These are phyloP conservation scores for Fusarium hainanense DNA, from an alignment of 2,329 filamentous ascomycete species.

Conservation along the genomic window DNA sequence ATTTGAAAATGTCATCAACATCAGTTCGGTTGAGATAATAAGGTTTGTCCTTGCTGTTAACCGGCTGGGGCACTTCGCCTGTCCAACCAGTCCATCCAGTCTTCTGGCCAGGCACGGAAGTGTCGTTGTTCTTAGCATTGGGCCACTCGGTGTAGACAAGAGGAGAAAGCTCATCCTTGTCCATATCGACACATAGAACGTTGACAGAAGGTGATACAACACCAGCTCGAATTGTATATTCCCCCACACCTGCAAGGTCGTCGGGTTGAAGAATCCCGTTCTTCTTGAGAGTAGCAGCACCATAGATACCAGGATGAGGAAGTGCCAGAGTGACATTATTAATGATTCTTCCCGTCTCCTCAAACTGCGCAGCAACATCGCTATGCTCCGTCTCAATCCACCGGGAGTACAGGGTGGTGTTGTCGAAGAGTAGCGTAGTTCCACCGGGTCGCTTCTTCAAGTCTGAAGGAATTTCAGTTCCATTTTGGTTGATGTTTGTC, in stretches of 20 bases:
- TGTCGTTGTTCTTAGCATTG: conserved; percentile 49
- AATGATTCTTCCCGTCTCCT: conserved; percentile 66
- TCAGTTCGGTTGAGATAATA: conserved; percentile 66
- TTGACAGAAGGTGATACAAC: conserved; percentile 78
- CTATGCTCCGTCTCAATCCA: conserved; percentile 72
- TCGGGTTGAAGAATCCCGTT: conserved; percentile 78
- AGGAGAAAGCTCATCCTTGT: conserved; percentile 67
- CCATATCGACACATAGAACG: conserved; percentile 77
- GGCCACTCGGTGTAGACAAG: conserved; percentile 74
- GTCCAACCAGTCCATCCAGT: conserved; percentile 53
- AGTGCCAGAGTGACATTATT: conserved; percentile 83
- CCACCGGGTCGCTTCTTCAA: conserved; percentile 66
- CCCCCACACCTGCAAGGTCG: conserved; percentile 72
- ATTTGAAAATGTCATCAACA: conserved; percentile 77
- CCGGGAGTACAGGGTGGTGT: conserved; percentile 74
- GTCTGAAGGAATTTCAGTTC: conserved; percentile 54
- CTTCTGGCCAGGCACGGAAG: conserved; percentile 50
- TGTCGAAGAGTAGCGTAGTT: conserved; percentile 74
- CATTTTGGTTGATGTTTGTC: conserved; percentile 58
- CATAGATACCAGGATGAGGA: conserved; percentile 76
- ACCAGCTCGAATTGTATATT: conserved; percentile 74
- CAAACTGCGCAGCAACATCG: conserved; percentile 63
- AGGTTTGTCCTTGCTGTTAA: conserved; percentile 36
- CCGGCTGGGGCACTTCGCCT: conserved; percentile 50
- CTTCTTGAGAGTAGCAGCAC: conserved; percentile 67